Evolutionary conservation across 805 yeast species (phyloP).

Genomic region (Metschnikowia bowlesiae): DNA sequence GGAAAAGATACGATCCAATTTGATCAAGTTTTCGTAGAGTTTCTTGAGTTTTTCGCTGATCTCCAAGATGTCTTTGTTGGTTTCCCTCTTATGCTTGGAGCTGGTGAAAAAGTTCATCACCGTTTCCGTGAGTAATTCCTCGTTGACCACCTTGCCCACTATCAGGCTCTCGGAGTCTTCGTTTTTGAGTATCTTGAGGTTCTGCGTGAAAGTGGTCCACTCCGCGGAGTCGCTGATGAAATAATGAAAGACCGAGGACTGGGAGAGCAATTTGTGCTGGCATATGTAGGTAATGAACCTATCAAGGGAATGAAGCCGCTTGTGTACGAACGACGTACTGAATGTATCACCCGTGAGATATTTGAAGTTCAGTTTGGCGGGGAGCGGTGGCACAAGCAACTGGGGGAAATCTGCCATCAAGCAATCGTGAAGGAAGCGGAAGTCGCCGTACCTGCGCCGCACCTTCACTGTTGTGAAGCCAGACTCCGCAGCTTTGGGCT

Average conservation of each 20-base stretch:
- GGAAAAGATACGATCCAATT: constrained; percentile 73
- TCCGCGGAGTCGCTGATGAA: constrained; percentile 67
- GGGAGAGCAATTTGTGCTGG: constrained; percentile 66
- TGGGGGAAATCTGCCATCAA: constrained; percentile 78
- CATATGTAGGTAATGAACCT: constrained; percentile 71
- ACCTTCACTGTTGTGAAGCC: constrained; percentile 40
- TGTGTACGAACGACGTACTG: constrained; percentile 74
- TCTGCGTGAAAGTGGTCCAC: constrained; percentile 66
- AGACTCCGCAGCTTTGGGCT: constrained; percentile 9
- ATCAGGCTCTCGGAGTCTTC: constrained; percentile 17
- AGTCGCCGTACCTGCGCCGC: constrained; percentile 84
- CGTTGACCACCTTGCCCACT: constrained; percentile 44
- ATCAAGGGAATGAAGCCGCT: constrained; percentile 75
- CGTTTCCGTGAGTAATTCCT: constrained; percentile 84
- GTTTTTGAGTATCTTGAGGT: constrained; percentile 37
- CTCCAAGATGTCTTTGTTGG: constrained; percentile 55
- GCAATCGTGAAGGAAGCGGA: constrained; percentile 71
- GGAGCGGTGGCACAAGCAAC: constrained; percentile 85
- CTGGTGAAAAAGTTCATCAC: constrained; percentile 92
- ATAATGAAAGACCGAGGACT: constrained; percentile 64
- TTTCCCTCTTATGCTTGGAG: constrained; percentile 60
- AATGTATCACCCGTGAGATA: constrained; percentile 93
- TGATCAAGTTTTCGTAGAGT: constrained; percentile 74
- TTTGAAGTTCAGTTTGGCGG: constrained; percentile 86
- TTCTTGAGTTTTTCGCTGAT: constrained; percentile 80